Base-by-base conservation (phyloP, 2,329 filamentous ascomycete genomes). In the Ophiostoma montium region DNA sequence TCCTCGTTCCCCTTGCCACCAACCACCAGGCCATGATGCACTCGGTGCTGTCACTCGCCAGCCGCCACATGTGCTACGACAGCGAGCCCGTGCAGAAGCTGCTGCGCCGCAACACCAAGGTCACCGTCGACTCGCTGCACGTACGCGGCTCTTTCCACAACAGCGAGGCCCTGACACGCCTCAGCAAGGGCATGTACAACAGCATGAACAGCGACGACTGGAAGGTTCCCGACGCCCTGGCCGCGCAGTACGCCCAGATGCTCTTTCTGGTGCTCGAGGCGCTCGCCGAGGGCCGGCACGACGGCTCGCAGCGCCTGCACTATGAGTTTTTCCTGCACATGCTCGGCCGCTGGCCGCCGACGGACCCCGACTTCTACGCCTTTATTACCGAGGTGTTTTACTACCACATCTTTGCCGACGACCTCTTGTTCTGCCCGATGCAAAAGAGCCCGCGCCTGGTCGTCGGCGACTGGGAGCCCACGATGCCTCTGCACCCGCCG, bases 1-100 rank as follows among this genome's bases (percentile, higher is more conserved):
- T 92, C 56, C 69, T 95, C 33, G 70, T 94, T 3, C 85, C 86
- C 1, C 84, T 94, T 68, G 87, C 88, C 3, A 79, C 85, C 38
- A 73, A 81, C 52, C 82, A 94, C 60, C 74, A 80, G 53, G 86
- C 86, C 12, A 70, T 95, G 47, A 94, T 95, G 87, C 88, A 95
- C 62, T 92, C 87, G 11, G 78, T 95, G 46, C 73, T 95, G 48
- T 87, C 85, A 41, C 71, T 95, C 9, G 85, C 87, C 35, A 85
- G 85, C 57, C 87, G 81, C 52, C 87, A 94, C 58, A 74, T 82
- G 49, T 75, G 82, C 61, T 72, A 72, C 53, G 69, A 72, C 5
- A 74, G 75, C 0, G 70, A 75, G 0, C 77, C 79, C 48, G 76
- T 75, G 11, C 56, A 62, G 50, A 75, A 74, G 43, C 59, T 80